A percentile compares a stretch with the other conserved stretches of the same genome.
phyloP scores from a whole-genome alignment of 352 stramenopile species.

The Globisporangium takayamanum region DNA sequence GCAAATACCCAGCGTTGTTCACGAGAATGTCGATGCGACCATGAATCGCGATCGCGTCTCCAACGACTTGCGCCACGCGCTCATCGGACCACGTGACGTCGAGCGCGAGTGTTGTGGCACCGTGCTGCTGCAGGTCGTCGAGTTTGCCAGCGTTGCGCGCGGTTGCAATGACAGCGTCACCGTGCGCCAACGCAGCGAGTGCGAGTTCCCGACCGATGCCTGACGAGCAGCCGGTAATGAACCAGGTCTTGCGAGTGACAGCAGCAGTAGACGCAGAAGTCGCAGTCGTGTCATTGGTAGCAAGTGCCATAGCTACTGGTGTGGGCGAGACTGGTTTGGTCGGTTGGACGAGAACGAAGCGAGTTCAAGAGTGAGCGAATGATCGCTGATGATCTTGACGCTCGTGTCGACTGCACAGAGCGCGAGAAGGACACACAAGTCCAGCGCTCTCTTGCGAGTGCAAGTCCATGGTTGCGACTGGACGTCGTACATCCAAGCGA shows the following conservation, averaged over 20 bases:
- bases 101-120: slow-evolving; percentile 22
- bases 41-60: slow-evolving; percentile 25
- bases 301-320: too few relatives aligned
- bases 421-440: too few relatives aligned
- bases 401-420: too few relatives aligned
- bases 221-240: slow-evolving; percentile 46
- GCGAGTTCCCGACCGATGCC: slow-evolving; percentile 41
- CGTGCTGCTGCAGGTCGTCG: slow-evolving; percentile 24
- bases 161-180: slow-evolving; percentile 41
- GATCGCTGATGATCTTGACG: too few relatives aligned
- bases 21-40: slow-evolving; percentile 46
- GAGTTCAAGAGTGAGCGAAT: too few relatives aligned
- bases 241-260: slow-evolving; percentile 26
- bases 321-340: too few relatives aligned
- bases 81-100: slow-evolving; percentile 37
- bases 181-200: slow-evolving; percentile 26
- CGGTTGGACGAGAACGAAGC: too few relatives aligned
- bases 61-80: slow-evolving; percentile 19
- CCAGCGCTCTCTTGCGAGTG: too few relatives aligned
- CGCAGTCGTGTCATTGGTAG: too few relatives aligned
- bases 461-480: too few relatives aligned
- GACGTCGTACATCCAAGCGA: too few relatives aligned
- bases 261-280: too few relatives aligned
- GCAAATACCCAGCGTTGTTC: slow-evolving; percentile 41
- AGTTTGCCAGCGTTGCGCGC: slow-evolving; percentile 30